A percentile compares a stretch with the other conserved stretches of the same genome.
phyloP scores from a whole-genome alignment of 1,139 yeast genomes.

The Saccharomyces hybrid region DNA sequence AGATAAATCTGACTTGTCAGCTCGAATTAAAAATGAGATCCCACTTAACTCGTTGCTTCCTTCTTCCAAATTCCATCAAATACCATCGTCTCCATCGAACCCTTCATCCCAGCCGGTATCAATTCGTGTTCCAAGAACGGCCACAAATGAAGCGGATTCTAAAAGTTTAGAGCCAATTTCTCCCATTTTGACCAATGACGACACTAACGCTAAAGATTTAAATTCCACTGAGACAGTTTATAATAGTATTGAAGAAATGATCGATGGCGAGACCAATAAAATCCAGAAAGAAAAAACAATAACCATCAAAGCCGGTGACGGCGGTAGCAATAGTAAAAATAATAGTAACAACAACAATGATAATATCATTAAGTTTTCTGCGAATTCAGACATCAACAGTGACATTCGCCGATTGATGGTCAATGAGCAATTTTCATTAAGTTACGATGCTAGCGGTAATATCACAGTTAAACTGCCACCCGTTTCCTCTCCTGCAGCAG shows the following conservation, averaged over 20 bases:
- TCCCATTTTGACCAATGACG: neutral
- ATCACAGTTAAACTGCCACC: neutral
- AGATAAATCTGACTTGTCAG: neutral
- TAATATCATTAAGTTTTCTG: slow-evolving; percentile 1
- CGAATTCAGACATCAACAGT: neutral
- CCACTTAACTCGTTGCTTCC: neutral
- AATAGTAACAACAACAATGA: neutral
- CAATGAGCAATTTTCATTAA: neutral
- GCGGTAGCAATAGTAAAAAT: neutral
- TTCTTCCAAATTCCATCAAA: neutral
- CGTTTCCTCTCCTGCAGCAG: neutral
- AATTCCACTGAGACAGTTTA: neutral
- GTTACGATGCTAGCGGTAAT: slow-evolving; percentile 4
- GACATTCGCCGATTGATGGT: neutral
- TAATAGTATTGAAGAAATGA: neutral
- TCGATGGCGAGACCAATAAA: neutral
- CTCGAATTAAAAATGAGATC: neutral
- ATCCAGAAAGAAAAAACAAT: neutral
- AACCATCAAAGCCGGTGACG: neutral
- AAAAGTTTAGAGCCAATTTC: neutral
- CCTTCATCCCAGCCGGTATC: neutral
- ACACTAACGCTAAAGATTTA: neutral
- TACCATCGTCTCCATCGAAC: neutral
- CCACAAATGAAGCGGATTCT: neutral
- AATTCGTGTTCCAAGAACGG: neutral